These are phyloP conservation scores for Raphanus raphanistrum DNA, from an alignment of 345 rosid genomes.

Conservation along the genomic window DNA sequence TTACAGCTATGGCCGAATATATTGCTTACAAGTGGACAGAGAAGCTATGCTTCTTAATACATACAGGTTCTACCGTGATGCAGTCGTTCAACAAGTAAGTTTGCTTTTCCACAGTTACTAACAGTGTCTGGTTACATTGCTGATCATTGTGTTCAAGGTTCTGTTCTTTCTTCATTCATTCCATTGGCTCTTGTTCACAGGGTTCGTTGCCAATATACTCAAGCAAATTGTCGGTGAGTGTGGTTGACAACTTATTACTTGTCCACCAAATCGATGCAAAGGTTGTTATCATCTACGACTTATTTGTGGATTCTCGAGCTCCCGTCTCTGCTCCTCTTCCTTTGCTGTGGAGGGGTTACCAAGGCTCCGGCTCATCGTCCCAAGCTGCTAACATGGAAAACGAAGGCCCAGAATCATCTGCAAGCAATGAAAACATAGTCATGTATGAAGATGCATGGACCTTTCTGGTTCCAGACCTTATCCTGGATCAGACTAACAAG, in stretches of 20 bases:
- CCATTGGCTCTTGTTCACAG: conserved; percentile 44
- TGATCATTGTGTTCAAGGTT: not conserved
- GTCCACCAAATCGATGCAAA: conserved; percentile 98
- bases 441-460: conserved; percentile 89
- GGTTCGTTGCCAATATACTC: conserved; percentile 97
- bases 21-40: conserved; percentile 97
- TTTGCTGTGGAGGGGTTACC: conserved; percentile 69
- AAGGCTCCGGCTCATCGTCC: conserved; percentile 49
- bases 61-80: conserved; percentile 95
- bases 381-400: conserved; percentile 52
- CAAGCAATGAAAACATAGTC: conserved; percentile 52
- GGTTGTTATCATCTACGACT: conserved; percentile 91
- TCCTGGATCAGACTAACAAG: conserved; percentile 69
- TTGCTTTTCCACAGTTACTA: conserved; percentile 15
- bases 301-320: conserved; percentile 88
- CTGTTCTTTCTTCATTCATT: conserved; percentile 15
- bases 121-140: conserved; percentile 8
- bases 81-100: conserved; percentile 85
- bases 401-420: conserved; percentile 54
- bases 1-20: conserved; percentile 95
- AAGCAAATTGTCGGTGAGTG: conserved; percentile 78
- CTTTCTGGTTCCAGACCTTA: conserved; percentile 87
- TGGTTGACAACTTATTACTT: conserved; percentile 88
- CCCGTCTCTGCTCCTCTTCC: conserved; percentile 99
- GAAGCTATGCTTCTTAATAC: conserved; percentile 91